Base-by-base conservation (phyloP, 2,329 filamentous ascomycete genomes). In the Cladorrhinum sp. region DNA sequence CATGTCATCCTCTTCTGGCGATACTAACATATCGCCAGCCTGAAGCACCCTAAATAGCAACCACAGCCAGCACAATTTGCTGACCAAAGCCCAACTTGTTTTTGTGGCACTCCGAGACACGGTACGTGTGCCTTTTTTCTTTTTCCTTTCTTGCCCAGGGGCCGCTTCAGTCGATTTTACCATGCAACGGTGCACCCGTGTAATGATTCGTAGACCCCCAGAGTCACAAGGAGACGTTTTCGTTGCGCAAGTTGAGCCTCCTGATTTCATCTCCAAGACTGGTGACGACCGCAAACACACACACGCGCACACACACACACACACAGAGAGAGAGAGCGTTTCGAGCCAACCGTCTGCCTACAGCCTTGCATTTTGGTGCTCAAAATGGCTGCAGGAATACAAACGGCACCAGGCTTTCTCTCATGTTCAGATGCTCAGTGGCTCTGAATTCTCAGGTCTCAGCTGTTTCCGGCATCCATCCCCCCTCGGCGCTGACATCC, bases 401-500 rank as follows among this genome's bases (percentile, higher is more conserved):
- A 39, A 18, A 9, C 50, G 55, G 52, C 52, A 53, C 24, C 42
- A 60, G 36, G 28, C 60, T 46, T 42, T 26, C 52, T 18, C 52
- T 20, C 55, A 39, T 39, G 53, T 33, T 36, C 20, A 39, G 48
- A 28, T 39, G 23, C 51, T n/a, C n/a, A 23, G 48, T 20, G 49
- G 55, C 36, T 33, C 54, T 55, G 49, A 61, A n/a, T 54, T 30
- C 56, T 52, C 52, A 57, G 28, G 55, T 51, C 30, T 26, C 52
- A 50, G 53, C 55, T 51, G 52, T 20, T 50, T 62, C 26, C 50
- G 63, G 39, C 56, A 60, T 64, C 59, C 61, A 20, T 46, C n/a
- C 54, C 54, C 36, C 39, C 62, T 63, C 61, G 60, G 65, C 57
- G 63, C 62, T 63, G 64, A 62, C 63, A 60, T 62, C 63, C 69